phyloP scores from a whole-genome alignment of 768 basidiomycete genomes.

The Grammothele lineata region DNA sequence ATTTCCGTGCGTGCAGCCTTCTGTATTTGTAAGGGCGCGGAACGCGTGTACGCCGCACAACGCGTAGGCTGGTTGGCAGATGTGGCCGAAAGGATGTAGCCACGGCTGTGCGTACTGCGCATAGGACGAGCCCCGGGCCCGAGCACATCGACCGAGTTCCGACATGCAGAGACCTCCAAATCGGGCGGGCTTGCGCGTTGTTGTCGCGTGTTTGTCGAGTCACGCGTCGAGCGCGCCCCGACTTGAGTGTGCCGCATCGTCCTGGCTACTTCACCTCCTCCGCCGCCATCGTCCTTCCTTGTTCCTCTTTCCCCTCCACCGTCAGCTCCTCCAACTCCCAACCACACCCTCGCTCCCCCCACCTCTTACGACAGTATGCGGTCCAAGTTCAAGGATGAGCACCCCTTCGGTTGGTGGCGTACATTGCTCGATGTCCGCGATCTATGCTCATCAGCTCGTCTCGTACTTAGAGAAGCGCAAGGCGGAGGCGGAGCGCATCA shows the following conservation, averaged over 20 bases:
- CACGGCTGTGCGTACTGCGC: too few species aligned
- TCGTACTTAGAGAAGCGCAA: constrained; percentile 86
- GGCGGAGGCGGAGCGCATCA: constrained; percentile 96
- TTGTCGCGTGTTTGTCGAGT: constrained; percentile 23
- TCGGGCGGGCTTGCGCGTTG: constrained; percentile 16
- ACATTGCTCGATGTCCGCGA: constrained; percentile 19
- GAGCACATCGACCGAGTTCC: too few species aligned
- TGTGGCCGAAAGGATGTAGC: too few species aligned
- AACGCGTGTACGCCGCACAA: too few species aligned
- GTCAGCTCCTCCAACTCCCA: not conserved
- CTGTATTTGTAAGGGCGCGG: too few species aligned
- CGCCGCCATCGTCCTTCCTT: constrained; percentile 16
- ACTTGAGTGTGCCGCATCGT: constrained; percentile 15
- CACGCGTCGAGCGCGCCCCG: constrained; percentile 19
- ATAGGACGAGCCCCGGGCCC: too few species aligned
- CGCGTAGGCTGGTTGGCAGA: too few species aligned
- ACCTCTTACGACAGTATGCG: constrained; percentile 52
- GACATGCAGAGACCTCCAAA: constrained; percentile 5
- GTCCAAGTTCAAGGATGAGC: constrained; percentile 98
- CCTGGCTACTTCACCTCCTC: constrained; percentile 19
- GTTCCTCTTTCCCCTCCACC: constrained; percentile 12
- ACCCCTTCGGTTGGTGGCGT: constrained; percentile 82
- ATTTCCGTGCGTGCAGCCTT: too few species aligned
- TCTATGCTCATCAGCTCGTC: constrained; percentile 32
- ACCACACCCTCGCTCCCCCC: not conserved